A percentile compares a stretch with the other conserved stretches of the same genome.
phyloP scores from a whole-genome alignment of 257 asterid species.

The Ilex asprella region DNA sequence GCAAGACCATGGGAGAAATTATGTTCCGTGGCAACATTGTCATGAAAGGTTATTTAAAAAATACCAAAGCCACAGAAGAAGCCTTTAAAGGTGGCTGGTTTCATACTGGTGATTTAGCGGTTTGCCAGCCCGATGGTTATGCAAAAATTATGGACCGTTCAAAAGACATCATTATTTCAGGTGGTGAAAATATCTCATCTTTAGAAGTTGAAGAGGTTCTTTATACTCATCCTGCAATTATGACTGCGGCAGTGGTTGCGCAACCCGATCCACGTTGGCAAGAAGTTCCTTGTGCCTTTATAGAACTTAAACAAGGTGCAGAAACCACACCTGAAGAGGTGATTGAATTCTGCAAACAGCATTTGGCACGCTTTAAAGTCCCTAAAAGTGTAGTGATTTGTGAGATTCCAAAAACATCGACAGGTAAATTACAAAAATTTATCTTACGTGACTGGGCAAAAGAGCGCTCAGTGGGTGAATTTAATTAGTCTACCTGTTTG shows the following conservation, averaged over 20 bases:
- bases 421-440: slow-evolving; percentile 48
- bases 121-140: slow-evolving; percentile 46
- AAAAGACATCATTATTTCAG: too few species aligned
- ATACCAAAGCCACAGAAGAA: slow-evolving; percentile 30
- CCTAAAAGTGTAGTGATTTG: slow-evolving; percentile 35
- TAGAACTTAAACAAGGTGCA: slow-evolving; percentile 26
- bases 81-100: slow-evolving; percentile 48
- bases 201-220: slow-evolving; percentile 47
- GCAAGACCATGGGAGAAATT: slow-evolving; percentile 34
- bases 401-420: slow-evolving; percentile 49
- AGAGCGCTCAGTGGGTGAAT: too few species aligned
- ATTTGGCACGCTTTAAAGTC: slow-evolving; percentile 47
- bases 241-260: slow-evolving; percentile 58
- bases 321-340: slow-evolving; percentile 37
- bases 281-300: slow-evolving; percentile 49
- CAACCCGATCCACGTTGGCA: slow-evolving; percentile 42
- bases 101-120: slow-evolving; percentile 47
- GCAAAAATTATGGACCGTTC: slow-evolving; percentile 39
- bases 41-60: slow-evolving; percentile 43
- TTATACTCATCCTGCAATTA: slow-evolving; percentile 37
- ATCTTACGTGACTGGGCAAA: too few species aligned
- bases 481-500: too few species aligned
- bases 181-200: slow-evolving; percentile 52
- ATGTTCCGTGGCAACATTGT: slow-evolving; percentile 37
- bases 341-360: slow-evolving; percentile 34